Percentiles rank a stretch among this genome's conserved stretches.
These are phyloP conservation scores for Flaveria sonorensis DNA, from an alignment of 129 eudicot genomes.

Conservation along the genomic window DNA sequence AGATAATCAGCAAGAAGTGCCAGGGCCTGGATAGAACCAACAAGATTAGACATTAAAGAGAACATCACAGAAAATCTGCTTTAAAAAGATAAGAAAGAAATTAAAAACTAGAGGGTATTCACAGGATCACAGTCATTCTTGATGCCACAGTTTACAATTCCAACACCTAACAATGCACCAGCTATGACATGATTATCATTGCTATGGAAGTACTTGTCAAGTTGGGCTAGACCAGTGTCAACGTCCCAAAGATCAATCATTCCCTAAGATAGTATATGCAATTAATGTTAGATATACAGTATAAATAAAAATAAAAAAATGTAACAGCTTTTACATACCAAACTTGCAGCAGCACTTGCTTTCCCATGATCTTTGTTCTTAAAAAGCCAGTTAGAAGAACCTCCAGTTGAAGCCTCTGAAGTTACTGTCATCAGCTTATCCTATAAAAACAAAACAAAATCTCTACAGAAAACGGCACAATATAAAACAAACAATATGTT, in stretches of 20 bases:
- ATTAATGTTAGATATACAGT: not conserved
- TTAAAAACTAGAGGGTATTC: conserved; percentile 23
- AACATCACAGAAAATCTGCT: not conserved
- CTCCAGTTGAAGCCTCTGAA: conserved; percentile 75
- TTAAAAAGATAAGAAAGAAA: not conserved
- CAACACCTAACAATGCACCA: conserved; percentile 96
- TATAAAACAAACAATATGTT: not conserved
- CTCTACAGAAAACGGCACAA: not conserved
- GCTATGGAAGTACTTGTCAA: conserved; percentile 96
- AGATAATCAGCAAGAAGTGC: conserved; percentile 90
- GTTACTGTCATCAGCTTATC: conserved; percentile 93
- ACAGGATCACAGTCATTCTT: conserved; percentile 98
- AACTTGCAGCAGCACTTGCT: conserved; percentile 99
- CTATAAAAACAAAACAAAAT: conserved; percentile 39
- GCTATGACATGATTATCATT: conserved; percentile 82
- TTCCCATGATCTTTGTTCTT: conserved; percentile 99
- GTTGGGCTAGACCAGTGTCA: conserved; percentile 94
- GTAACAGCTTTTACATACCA: conserved; percentile 54
- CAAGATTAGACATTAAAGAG: not conserved
- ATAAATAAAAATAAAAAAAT: not conserved
- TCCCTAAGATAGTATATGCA: conserved; percentile 47
- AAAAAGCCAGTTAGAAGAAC: conserved; percentile 88
- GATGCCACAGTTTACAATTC: conserved; percentile 84
- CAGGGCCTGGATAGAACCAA: conserved; percentile 61
- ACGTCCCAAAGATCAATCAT: conserved; percentile 98